Percentiles rank a stretch among this genome's conserved stretches.
Conservation (phyloP, 2,329 filamentous ascomycete genomes). For the Trichoderma gracile region DNA sequence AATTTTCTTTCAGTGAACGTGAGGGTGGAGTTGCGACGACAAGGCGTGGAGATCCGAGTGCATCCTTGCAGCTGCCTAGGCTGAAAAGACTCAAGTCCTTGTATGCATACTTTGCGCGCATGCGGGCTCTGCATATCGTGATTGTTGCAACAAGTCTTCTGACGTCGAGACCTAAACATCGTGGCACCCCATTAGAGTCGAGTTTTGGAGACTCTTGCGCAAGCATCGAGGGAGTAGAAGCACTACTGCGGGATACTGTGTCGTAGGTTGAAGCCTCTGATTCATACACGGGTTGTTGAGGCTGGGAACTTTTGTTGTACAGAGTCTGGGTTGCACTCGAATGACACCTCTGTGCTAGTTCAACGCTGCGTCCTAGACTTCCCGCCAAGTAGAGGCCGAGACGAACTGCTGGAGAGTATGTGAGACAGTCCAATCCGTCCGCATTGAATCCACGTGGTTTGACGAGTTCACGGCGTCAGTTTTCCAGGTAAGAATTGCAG, state of each 20-base stretch:
- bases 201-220: not conserved
- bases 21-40: conserved; percentile 5
- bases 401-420: not conserved
- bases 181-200: not conserved
- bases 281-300: not conserved
- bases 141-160: conserved; percentile 2
- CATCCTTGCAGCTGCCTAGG: not conserved
- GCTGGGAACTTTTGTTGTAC: conserved; percentile 32
- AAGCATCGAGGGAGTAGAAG: not conserved
- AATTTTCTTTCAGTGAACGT: not conserved
- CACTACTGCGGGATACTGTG: not conserved
- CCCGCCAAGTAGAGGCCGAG: not conserved
- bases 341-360: not conserved
- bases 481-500: not conserved
- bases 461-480: conserved; percentile 15
- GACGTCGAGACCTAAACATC: not conserved
- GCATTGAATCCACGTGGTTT: conserved; percentile 23
- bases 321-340: conserved; percentile 28
- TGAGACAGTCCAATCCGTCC: conserved; percentile 21
- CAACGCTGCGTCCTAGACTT: not conserved
- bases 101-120: not conserved
- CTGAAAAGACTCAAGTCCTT: not conserved
- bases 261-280: not conserved
- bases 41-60: not conserved
- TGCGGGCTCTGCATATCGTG: not conserved